Conservation (phyloP, 1,284 basidiomycete species). For the Malassezia vespertilionis region DNA sequence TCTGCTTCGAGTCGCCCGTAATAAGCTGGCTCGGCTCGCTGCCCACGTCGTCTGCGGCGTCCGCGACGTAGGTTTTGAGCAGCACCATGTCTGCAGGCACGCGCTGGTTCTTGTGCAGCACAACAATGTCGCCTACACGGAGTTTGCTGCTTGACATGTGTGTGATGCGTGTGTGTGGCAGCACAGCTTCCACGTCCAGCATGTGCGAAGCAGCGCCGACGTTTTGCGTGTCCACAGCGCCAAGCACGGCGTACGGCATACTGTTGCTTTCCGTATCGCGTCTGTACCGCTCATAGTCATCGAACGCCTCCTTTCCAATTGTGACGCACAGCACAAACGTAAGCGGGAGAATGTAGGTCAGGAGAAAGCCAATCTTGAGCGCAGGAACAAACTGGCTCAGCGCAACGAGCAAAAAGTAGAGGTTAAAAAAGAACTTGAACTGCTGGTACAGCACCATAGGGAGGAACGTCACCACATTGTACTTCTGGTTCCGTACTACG, state of each 20-base stretch:
- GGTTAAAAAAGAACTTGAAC: constrained; percentile 99
- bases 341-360: constrained; percentile 89
- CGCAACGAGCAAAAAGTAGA: constrained; percentile 94
- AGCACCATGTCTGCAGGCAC: constrained; percentile 91
- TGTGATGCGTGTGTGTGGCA: constrained; percentile 16
- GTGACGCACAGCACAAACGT: constrained; percentile 89
- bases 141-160: constrained; percentile 66
- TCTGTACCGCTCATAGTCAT: constrained; percentile 85
- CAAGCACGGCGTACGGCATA: constrained; percentile 72
- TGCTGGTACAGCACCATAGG: constrained; percentile 96
- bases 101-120: constrained; percentile 90
- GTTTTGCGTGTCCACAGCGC: constrained; percentile 48
- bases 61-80: constrained; percentile 58
- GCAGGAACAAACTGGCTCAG: constrained; percentile 91
- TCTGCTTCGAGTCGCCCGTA: constrained; percentile 8
- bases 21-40: constrained; percentile 7
- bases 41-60: constrained; percentile 19
- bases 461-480: constrained; percentile 84
- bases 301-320: constrained; percentile 96
- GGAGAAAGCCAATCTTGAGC: constrained; percentile 93
- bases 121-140: constrained; percentile 79
- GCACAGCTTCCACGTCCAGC: constrained; percentile 20
- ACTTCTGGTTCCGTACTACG: constrained; percentile 92
- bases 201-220: constrained; percentile 18
- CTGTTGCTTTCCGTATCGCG: constrained; percentile 92